Evolutionary conservation across 1,284 basidiomycete species (phyloP), one percentile per base, ranked within the genome.

Genomic region (Malassezia brasiliensis): DNA sequence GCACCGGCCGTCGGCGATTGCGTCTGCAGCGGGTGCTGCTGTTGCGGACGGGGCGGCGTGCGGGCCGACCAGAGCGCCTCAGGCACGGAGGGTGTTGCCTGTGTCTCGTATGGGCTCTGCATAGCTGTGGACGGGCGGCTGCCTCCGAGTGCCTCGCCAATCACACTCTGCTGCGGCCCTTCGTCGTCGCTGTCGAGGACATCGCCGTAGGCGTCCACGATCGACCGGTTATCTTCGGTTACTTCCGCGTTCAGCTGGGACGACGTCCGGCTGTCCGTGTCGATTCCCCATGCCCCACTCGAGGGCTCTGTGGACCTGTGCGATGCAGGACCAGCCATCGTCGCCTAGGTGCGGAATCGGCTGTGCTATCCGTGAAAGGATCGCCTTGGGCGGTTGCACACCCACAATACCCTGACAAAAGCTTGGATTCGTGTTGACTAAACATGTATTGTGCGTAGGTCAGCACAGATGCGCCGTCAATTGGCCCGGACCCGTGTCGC

Each of bases 161-260:
- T 15, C 25, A 53, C 39, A 14, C 45, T 47, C 1, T 25, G 30
- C 14, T 32, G 42, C 28, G 44, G 20, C 1, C 31, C 28, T 5
- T 35, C 41, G 11, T 47, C 45, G 30, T 47, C 45, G 35, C 30
- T 19, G 9, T 8, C 45, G 8, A 31, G 25, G n/a, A 6, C 19
- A 5, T n/a, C 20, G 14, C 22, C 28, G 40, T 53, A 53, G 8
- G 52, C 35, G 28, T 53, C 31, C 52, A 53, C 47, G 19, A 42
- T 42, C 40, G 40, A 25, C 8, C 40, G 40, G 7, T 28, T 28
- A 28, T 28, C 25, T 12, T 14, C 20, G 40, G 6, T 15, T 20
- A 20, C 40, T 22, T 22, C 14, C 17, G 14, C 15, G 9, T 22
- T 25, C 19, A 42, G 12, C 22, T 6, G 14, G 20, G 22, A 15